Evolutionary conservation across 2,329 filamentous ascomycete genomes (phyloP), one percentile per base, ranked within the genome.

Genomic region (Orbilia oligospora): DNA sequence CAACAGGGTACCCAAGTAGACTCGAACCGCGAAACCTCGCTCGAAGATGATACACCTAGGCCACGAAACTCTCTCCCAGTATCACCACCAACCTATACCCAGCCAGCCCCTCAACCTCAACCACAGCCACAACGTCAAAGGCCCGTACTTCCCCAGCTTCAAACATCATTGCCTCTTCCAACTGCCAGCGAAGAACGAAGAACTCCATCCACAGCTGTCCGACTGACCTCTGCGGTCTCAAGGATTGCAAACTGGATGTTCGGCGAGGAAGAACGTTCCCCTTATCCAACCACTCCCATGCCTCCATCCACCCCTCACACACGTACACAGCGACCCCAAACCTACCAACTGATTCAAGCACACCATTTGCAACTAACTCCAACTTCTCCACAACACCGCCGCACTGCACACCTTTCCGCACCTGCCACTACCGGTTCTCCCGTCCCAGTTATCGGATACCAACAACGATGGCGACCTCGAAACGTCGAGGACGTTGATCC

Each of bases 211-310:
- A 72, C 76, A 27, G 76, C 76, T 3, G 76, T 69, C 5, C 46
- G 76, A 46, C 64, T 79, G n/a, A 68, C 76, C 9, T 79, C 76
- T 30, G 76, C 76, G 2, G 76, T 79, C 8, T 72, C 69, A 18
- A 72, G 76, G 20, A 79, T 79, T 20, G 68, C 76, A 36, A 79
- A 73, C 64, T 79, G 76, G 76, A 56, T 79, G 10, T 79, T 79
- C 30, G 69, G 76, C 18, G 72, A 76, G 44, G 70, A 71, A 24
- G 53, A 71, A 22, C 66, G 48, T 8, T 70, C 72, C 16, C 49
- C 67, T 5, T 64, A 77, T 16, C 73, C 73, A 14, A 61, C 38
- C 8, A 77, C 41, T 10, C 73, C 73, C 18, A 36, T 61, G 24
- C 10, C 51, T 18, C 27, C 68, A 2, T 24, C 49, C 2, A 61